Percentiles rank a stretch among this genome's conserved stretches.
Conservation (phyloP, 345 rosid genomes). For the Nasturtium officinale region DNA sequence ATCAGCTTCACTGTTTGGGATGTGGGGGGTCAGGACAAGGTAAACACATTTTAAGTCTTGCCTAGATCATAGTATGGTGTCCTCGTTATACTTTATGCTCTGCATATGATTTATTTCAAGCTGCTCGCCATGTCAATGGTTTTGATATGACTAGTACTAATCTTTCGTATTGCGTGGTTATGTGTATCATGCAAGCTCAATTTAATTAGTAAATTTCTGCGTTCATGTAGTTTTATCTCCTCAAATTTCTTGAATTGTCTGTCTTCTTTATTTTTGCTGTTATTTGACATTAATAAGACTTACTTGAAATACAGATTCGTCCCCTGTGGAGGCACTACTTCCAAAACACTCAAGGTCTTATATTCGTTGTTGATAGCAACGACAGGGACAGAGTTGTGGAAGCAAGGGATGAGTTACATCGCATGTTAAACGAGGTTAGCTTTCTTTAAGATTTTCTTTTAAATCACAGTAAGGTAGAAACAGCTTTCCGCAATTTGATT, state of each 20-base stretch:
- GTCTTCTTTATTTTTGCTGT: not conserved
- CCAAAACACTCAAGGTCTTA: conserved; percentile 81
- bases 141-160: not conserved
- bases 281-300: conserved; percentile 3
- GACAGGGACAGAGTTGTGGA: conserved; percentile 81
- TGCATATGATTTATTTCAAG: not conserved
- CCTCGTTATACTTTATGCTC: not conserved
- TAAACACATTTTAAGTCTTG: conserved; percentile 32
- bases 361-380: conserved; percentile 76
- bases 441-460: conserved; percentile 6
- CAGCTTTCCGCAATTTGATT: not conserved
- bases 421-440: conserved; percentile 72
- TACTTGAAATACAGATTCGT: conserved; percentile 56
- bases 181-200: not conserved
- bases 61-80: not conserved
- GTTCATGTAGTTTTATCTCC: not conserved
- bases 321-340: conserved; percentile 86
- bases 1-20: conserved; percentile 79
- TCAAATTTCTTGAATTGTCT: too few species aligned
- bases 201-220: not conserved
- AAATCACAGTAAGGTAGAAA: conserved; percentile 12
- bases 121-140: not conserved
- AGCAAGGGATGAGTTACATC: conserved; percentile 72
- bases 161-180: not conserved
- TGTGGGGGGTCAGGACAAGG: conserved; percentile 98